A percentile compares a stretch with the other conserved stretches of the same genome.
Conservation (phyloP, 179 eudicot genomes). For the Camellia oleifera region DNA sequence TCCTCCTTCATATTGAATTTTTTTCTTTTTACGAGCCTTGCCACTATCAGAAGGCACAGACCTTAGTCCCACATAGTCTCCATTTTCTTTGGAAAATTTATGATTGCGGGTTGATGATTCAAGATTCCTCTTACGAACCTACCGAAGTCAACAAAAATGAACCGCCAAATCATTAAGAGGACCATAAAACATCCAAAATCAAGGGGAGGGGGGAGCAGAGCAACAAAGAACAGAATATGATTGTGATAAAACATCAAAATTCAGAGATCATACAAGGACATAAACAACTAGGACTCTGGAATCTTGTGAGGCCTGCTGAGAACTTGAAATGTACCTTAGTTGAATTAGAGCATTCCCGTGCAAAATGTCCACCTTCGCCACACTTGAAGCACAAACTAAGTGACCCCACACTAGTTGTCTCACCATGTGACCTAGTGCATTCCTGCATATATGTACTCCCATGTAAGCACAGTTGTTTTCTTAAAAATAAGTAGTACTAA, state of each 20-base stretch:
- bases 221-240: background rate
- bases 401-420: conserved; percentile 39
- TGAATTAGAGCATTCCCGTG: conserved; percentile 78
- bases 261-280: background rate
- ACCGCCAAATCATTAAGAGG: conserved; percentile 1
- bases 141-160: conserved; percentile 8
- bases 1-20: conserved; percentile 34
- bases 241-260: background rate
- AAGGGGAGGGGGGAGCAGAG: background rate
- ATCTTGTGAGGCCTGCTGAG: background rate
- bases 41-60: conserved; percentile 56
- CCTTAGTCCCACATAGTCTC: conserved; percentile 30
- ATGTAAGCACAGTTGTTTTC: background rate
- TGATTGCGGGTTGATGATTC: conserved; percentile 53
- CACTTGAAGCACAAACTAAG: conserved; percentile 71
- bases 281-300: background rate
- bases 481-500: background rate
- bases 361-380: conserved; percentile 83
- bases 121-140: conserved; percentile 57
- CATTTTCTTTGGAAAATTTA: conserved; percentile 33
- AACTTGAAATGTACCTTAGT: conserved; percentile 34
- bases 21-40: conserved; percentile 47
- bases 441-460: conserved; percentile 40
- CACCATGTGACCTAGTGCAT: conserved; percentile 44
- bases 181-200: background rate